Evolutionary conservation across 192 early-diverging fungal genomes (phyloP).

Genomic region (Coemansia biformis): DNA sequence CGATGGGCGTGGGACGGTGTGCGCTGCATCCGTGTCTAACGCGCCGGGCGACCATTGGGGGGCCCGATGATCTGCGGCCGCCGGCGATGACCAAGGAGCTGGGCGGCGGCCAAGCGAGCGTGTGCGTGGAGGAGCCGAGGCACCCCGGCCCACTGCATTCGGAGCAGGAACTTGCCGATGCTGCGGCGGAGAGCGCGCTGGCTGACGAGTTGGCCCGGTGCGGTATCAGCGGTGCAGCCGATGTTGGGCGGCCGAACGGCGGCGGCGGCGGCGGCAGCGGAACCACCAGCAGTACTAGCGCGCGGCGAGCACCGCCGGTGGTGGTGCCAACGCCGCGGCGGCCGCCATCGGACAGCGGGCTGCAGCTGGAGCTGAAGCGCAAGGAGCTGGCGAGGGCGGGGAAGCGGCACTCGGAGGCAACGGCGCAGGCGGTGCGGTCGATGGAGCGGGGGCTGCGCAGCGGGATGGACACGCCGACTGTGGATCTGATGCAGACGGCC

Average conservation of each 20-base stretch:
- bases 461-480: slow-evolving; percentile 46
- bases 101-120: no score
- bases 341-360: neutral
- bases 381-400: slow-evolving; percentile 31
- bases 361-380: slow-evolving; percentile 27
- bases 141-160: no score
- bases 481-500: slow-evolving; percentile 59
- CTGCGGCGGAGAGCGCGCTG: no score
- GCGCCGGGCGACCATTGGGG: slow-evolving; percentile 14
- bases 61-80: neutral
- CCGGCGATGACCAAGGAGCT: no score
- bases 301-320: neutral
- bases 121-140: no score
- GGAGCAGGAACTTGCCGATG: no score
- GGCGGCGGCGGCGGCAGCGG: no score
- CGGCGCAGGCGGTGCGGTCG: slow-evolving; percentile 32
- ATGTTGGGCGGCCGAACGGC: no score
- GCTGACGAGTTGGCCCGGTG: no score
- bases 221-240: no score
- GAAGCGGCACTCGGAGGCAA: slow-evolving; percentile 30
- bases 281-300: neutral
- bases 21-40: slow-evolving; percentile 46
- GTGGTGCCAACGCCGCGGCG: slow-evolving; percentile 1
- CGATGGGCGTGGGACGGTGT: slow-evolving; percentile 36
- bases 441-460: slow-evolving; percentile 37